These are phyloP conservation scores for Bassia scoparia DNA, from an alignment of 148 eudicot species.

Conservation along the genomic window DNA sequence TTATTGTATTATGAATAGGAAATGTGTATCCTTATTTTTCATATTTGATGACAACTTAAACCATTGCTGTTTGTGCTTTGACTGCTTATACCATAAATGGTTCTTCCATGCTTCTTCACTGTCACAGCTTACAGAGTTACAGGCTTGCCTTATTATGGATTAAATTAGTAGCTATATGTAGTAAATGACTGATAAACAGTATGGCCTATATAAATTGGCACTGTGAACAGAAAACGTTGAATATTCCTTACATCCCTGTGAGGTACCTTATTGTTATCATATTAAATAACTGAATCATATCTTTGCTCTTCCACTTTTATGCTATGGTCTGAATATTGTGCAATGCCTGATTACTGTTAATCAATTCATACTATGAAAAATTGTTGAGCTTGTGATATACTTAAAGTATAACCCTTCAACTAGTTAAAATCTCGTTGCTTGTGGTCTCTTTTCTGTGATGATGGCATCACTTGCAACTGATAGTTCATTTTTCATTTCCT, in stretches of 20 bases:
- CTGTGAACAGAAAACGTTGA: not conserved
- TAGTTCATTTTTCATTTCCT: not conserved
- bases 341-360: not conserved
- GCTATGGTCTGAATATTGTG: not conserved
- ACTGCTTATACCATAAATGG: not conserved
- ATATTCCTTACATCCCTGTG: not conserved
- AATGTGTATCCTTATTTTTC: not conserved
- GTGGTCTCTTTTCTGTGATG: not conserved
- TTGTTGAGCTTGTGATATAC: no score
- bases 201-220: not conserved
- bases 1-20: not conserved
- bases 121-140: not conserved
- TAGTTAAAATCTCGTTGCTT: not conserved
- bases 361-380: constrained; percentile 1
- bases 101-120: not conserved
- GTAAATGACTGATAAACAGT: no score
- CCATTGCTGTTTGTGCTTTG: constrained; percentile 1
- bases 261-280: not conserved
- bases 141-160: not conserved
- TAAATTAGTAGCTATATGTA: no score
- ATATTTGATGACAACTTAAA: no score
- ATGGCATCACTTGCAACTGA: not conserved
- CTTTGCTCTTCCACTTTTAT: not conserved
- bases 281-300: not conserved
- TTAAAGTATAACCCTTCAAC: not conserved